A percentile compares a stretch with the other conserved stretches of the same genome.
phyloP scores from a whole-genome alignment of 768 basidiomycete genomes.

The Rhodosporidiobolus sp. region DNA sequence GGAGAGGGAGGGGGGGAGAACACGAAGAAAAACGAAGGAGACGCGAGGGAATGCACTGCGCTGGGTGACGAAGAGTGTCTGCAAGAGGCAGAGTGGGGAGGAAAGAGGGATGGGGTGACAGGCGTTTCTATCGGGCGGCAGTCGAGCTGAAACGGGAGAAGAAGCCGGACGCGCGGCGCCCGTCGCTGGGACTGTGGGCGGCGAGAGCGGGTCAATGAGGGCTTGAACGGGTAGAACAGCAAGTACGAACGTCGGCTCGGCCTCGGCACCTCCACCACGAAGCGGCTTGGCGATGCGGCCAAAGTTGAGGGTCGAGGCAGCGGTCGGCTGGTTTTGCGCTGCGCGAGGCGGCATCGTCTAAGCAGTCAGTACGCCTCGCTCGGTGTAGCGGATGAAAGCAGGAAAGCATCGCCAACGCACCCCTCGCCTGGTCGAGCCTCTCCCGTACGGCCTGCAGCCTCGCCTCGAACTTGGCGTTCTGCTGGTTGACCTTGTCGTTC shows the following conservation, averaged over 20 bases:
- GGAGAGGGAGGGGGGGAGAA: too few species aligned
- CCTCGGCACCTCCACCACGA: constrained; percentile 72
- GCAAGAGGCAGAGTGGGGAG: too few species aligned
- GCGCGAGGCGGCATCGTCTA: background rate
- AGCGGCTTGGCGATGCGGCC: constrained; percentile 96
- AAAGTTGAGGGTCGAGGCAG: constrained; percentile 66
- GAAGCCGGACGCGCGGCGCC: constrained; percentile 31
- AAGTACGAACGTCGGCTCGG: constrained; percentile 14
- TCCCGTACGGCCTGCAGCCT: constrained; percentile 89
- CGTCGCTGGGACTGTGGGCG: background rate
- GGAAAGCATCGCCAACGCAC: constrained; percentile 54
- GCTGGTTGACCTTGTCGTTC: constrained; percentile 81
- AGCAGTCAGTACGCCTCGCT: background rate
- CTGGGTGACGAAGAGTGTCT: too few species aligned
- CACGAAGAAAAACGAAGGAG: too few species aligned
- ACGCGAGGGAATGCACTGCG: too few species aligned
- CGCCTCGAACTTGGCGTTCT: constrained; percentile 93
- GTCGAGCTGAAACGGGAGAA: constrained; percentile 22
- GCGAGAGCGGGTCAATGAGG: too few species aligned
- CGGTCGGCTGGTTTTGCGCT: constrained; percentile 75
- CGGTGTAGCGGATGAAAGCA: background rate
- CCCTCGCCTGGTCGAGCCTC: constrained; percentile 84
- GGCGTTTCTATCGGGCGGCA: background rate
- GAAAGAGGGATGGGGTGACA: background rate
- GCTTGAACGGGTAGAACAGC: too few species aligned